phyloP scores from a whole-genome alignment of 805 yeast species.

The Schizosaccharomyces octosporus region DNA sequence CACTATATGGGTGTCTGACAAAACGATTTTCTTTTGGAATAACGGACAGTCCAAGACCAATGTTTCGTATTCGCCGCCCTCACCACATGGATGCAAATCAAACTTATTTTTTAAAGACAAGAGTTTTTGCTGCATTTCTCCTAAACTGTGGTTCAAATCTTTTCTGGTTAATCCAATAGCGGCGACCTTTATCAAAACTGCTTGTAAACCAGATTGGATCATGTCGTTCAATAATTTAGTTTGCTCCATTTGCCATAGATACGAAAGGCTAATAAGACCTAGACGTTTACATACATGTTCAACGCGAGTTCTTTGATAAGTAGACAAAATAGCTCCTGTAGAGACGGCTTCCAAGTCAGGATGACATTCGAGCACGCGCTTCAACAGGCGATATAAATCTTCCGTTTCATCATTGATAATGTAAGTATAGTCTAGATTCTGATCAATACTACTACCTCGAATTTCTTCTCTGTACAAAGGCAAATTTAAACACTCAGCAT shows the following conservation, averaged over 20 bases:
- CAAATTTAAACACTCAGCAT: conserved; percentile 45
- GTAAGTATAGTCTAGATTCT: conserved; percentile 38
- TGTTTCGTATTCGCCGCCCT: conserved; percentile 95
- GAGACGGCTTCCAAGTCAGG: conserved; percentile 70
- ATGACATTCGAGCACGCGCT: conserved; percentile 16
- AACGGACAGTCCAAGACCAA: conserved; percentile 77
- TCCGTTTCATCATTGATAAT: conserved; percentile 70
- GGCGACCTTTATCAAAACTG: conserved; percentile 75
- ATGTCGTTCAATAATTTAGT: conserved; percentile 58
- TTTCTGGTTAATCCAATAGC: conserved; percentile 50
- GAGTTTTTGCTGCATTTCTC: conserved; percentile 27
- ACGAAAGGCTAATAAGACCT: conserved; percentile 45
- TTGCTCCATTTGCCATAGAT: conserved; percentile 79
- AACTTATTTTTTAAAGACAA: conserved; percentile 9
- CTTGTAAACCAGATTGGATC: conserved; percentile 43
- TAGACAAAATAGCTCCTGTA: conserved; percentile 86
- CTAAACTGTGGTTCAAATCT: conserved; percentile 47
- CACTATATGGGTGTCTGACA: conserved; percentile 15
- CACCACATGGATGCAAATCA: conserved; percentile 38
- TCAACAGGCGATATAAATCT: conserved; percentile 37
- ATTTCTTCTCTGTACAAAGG: conserved; percentile 58
- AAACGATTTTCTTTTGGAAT: conserved; percentile 28
- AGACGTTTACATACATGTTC: conserved; percentile 68
- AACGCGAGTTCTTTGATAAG: conserved; percentile 84
- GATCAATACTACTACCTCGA: conserved; percentile 35